Base-by-base conservation (phyloP, 2,329 filamentous ascomycete species). In the Coniochaeta ligniaria region DNA sequence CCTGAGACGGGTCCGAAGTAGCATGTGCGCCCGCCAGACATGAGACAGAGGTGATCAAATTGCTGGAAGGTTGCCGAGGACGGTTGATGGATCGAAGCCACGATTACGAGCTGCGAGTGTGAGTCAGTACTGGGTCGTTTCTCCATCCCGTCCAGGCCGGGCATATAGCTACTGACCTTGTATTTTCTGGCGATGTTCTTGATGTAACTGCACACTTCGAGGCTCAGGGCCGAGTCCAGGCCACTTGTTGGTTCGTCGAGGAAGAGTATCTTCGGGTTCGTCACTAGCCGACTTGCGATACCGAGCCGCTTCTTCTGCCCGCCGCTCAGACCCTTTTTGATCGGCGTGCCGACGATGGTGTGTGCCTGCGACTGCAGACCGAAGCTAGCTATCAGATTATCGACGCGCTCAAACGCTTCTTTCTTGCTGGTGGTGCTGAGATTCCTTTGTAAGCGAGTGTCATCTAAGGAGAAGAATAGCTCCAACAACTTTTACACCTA, bases 81-180 rank as follows among this genome's bases (percentile, higher is more conserved):
- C 0, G 92, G 92, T 69, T 96, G 91, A 71, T 96, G 92, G 63
- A 96, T 95, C 43, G 88, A 91, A 4, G 89, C 89, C 62, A 96
- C 86, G 36, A 95, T 85, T 61, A 95, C 85, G 62, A 95, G 78
- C 84, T 89, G 38, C 9, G 22, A 33, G 52, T 33, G 16, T 33
- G n/a, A 36, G n/a, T 55, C 24, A 55, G 52, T 26, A 55, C 4
- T 33, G 11, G 59, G 4, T 38, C 3, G 54, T 17, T 17, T 31
- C 31, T 14, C 31, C 6, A n/a, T 6, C 14, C 20, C 3, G 14
- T 38, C 26, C 33, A 55, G 16, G 31, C 8, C 5, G 28, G n/a
- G n/a, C n/a, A n/a, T n/a, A 33, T n/a, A 35, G 52, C n/a, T 16
- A 12, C 80, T 63, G 66, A 88, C 85, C 61, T 88, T 88, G 69